Conservation (phyloP, 768 basidiomycete species). For the Udeniomyces megalosporus region DNA sequence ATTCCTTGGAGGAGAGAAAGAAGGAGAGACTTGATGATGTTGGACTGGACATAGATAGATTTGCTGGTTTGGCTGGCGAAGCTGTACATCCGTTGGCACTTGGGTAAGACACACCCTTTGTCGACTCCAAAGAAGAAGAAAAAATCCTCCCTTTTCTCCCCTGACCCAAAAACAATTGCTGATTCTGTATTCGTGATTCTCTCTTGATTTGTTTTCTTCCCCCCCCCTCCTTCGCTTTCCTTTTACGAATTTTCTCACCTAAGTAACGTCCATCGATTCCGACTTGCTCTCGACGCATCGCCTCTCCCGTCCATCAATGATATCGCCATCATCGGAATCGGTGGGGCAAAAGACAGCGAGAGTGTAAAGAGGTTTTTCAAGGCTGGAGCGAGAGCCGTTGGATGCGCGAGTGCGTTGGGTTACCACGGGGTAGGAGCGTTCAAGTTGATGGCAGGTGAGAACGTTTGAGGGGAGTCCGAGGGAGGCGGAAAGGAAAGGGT, state of each 20-base stretch:
- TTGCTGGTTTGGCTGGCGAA: conserved; percentile 53
- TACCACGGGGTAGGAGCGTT: conserved; percentile 33
- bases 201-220: too few relatives aligned
- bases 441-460: conserved; percentile 16
- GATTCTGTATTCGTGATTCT: too few relatives aligned
- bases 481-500: too few relatives aligned
- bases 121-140: too few relatives aligned
- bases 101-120: conserved; percentile 42
- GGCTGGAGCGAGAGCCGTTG: conserved; percentile 59
- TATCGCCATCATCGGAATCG: conserved; percentile 60
- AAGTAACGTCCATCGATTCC: conserved; percentile 36
- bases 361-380: conserved; percentile 52
- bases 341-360: conserved; percentile 52
- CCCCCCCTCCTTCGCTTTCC: not conserved
- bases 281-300: conserved; percentile 36
- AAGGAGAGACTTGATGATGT: too few relatives aligned
- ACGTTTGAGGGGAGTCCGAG: too few relatives aligned
- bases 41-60: not conserved
- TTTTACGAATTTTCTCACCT: not conserved
- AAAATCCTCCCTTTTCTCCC: too few relatives aligned
- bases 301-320: conserved; percentile 33
- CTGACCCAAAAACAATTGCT: too few relatives aligned
- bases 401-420: conserved; percentile 41
- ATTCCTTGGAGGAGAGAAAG: not conserved
- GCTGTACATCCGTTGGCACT: conserved; percentile 57